A percentile compares a stretch with the other conserved stretches of the same genome.
Evolutionary conservation across 805 yeast species (phyloP).

Genomic region (Crinitomyces ghanaensis): DNA sequence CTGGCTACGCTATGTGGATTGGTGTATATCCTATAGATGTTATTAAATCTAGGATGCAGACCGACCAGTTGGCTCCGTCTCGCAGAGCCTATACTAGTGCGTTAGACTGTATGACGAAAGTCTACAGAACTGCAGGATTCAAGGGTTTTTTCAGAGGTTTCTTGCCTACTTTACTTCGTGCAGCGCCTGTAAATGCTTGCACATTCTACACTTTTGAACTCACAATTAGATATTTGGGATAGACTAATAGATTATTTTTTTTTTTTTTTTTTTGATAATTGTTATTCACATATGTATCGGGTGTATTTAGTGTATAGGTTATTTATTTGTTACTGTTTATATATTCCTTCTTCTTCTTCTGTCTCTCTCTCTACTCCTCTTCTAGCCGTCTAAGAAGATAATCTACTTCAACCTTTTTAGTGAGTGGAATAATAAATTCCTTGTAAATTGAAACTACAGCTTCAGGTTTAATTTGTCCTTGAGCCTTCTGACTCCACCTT

Average conservation of each 20-base stretch:
- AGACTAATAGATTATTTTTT: constrained; percentile 1
- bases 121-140: constrained; percentile 49
- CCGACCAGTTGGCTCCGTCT: constrained; percentile 48
- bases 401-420: constrained; percentile 91
- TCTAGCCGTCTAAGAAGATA: constrained; percentile 77
- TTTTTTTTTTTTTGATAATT: neutral
- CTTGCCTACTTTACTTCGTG: constrained; percentile 83
- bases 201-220: constrained; percentile 90
- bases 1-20: constrained; percentile 87
- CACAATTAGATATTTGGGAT: constrained; percentile 39
- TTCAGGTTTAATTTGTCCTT: constrained; percentile 71
- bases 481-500: constrained; percentile 50
- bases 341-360: neutral
- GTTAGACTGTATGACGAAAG: constrained; percentile 44
- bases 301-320: neutral
- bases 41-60: constrained; percentile 79
- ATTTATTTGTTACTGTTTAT: neutral
- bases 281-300: neutral
- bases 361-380: constrained; percentile 29
- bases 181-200: constrained; percentile 97
- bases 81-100: constrained; percentile 51
- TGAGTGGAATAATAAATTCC: constrained; percentile 83
- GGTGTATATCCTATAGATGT: constrained; percentile 83
- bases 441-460: constrained; percentile 72
- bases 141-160: constrained; percentile 86